Base-by-base conservation (phyloP, 2,329 filamentous ascomycete genomes). In the Alternaria hordeiaustralica region DNA sequence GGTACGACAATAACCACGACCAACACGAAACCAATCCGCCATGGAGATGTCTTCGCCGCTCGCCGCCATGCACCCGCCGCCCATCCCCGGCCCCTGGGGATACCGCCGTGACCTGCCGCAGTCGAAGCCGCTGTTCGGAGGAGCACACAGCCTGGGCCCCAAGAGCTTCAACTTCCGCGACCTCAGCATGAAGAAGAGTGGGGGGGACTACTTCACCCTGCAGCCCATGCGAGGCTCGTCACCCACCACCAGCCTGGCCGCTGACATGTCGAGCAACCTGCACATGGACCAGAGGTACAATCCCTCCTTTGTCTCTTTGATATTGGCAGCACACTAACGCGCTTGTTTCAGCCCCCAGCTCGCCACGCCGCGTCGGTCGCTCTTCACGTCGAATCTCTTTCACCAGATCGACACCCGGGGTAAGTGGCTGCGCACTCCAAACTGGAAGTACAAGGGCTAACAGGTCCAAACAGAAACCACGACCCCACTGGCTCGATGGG, bases 11-110 rank as follows among this genome's bases (percentile, higher is more conserved):
- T 47, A 54, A 18, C 55, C 45, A 60, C 47, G 65, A 55, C 60
- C 64, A 71, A 51, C 76, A 97, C 63, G 56, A 44, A 45, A 44
- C 50, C 45, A 58, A 53, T 21, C 61, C 66, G 67, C 54, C 76
- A 97, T 98, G 93, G 94, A 97, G 83, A 90, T 92, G 69, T 97
- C 95, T 47, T 98, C 96, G 74, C 96, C 96, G 50, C 84, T 98
- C 78, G 95, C 95, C 81, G 94, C 95, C 61, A 92, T 98, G 90
- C 93, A 94, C 84, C 93, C 90, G 61, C 85, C 86, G 47, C 86
- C 88, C 82, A 83, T 87, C 81, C 84, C 88, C 72, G 86, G 89
- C 72, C 80, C 86, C 75, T 88, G 94, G 87, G 90, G 83, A 59
- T 88, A 86, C 77, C 81, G 84, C 71, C 80, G 84, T 64, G 87